phyloP scores from a whole-genome alignment of 2,329 filamentous ascomycete species.

The Dactylellina drechsleri region DNA sequence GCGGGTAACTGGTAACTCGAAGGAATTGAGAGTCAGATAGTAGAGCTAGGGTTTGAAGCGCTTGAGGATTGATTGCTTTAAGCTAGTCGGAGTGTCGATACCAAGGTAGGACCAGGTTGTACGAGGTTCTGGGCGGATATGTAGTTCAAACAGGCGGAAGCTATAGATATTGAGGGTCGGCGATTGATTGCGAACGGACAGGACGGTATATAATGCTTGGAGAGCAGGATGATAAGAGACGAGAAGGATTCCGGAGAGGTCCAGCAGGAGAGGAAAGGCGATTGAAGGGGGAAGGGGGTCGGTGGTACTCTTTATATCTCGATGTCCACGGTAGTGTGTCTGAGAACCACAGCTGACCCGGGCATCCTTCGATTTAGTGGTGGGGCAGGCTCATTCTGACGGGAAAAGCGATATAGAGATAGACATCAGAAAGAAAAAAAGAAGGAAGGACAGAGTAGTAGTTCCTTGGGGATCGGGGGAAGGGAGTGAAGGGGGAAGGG shows the following conservation, averaged over 20 bases:
- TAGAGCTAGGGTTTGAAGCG: conserved; percentile 27
- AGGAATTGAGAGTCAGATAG: conserved; percentile 42
- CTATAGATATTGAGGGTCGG: conserved; percentile 8
- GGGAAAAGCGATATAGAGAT: conserved; percentile 24
- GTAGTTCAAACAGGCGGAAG: conserved; percentile 30
- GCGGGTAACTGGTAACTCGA: conserved; percentile 33
- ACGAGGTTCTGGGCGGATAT: conserved; percentile 24
- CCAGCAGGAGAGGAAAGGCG: conserved; percentile 35
- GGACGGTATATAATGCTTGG: conserved; percentile 9
- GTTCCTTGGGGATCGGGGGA: conserved; percentile 11
- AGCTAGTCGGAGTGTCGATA: conserved; percentile 19
- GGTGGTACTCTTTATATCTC: conserved; percentile 50
- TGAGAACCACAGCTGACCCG: conserved; percentile 53
- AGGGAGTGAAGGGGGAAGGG: conserved; percentile 13
- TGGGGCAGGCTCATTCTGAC: conserved; percentile 51
- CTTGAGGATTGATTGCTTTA: conserved; percentile 54
- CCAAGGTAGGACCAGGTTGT: conserved; percentile 26
- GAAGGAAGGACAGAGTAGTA: conserved; percentile 9
- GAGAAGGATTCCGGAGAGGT: conserved; percentile 49
- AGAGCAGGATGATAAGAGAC: conserved; percentile 43
- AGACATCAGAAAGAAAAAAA: background rate
- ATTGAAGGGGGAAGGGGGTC: conserved; percentile 38
- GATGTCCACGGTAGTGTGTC: conserved; percentile 42
- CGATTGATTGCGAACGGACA: conserved; percentile 34
- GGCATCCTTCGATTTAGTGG: conserved; percentile 49